Evolutionary conservation across 768 basidiomycete genomes (phyloP).

Genomic region (Dioszegia hungarica): DNA sequence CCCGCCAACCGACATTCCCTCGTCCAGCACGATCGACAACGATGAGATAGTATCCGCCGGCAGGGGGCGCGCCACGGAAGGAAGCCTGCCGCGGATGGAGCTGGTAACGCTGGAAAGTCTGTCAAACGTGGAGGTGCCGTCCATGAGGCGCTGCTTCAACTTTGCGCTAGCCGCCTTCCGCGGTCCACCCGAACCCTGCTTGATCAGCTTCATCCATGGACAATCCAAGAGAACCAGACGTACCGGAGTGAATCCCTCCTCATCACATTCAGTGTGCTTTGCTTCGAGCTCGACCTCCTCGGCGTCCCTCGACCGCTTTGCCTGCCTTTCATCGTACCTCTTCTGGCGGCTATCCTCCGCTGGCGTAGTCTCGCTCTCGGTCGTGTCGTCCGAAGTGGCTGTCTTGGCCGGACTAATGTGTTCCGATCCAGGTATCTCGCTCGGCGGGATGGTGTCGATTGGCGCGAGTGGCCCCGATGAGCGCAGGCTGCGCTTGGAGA

Average conservation of each 20-base stretch:
- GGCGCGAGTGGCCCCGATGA: too few species aligned
- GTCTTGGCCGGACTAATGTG: not conserved
- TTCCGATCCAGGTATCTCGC: not conserved
- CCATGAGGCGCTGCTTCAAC: not conserved
- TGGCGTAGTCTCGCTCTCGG: conserved; percentile 3
- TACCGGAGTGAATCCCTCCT: not conserved
- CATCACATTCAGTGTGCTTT: not conserved
- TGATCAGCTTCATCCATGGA: not conserved
- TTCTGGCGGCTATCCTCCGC: not conserved
- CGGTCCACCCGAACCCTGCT: not conserved
- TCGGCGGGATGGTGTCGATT: not conserved
- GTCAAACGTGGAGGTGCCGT: not conserved
- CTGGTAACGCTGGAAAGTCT: too few species aligned
- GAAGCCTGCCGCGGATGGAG: too few species aligned
- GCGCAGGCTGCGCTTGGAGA: too few species aligned
- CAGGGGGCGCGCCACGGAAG: too few species aligned
- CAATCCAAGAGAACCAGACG: not conserved
- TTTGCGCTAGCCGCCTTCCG: not conserved
- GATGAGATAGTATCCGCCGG: too few species aligned
- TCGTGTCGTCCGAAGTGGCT: not conserved
- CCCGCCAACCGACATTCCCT: too few species aligned
- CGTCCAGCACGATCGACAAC: too few species aligned
- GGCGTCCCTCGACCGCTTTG: not conserved
- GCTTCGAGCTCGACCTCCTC: not conserved
- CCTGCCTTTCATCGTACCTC: not conserved